Base-by-base conservation (phyloP, 129 eudicot genomes). In the Helichrysum umbraculigerum region DNA sequence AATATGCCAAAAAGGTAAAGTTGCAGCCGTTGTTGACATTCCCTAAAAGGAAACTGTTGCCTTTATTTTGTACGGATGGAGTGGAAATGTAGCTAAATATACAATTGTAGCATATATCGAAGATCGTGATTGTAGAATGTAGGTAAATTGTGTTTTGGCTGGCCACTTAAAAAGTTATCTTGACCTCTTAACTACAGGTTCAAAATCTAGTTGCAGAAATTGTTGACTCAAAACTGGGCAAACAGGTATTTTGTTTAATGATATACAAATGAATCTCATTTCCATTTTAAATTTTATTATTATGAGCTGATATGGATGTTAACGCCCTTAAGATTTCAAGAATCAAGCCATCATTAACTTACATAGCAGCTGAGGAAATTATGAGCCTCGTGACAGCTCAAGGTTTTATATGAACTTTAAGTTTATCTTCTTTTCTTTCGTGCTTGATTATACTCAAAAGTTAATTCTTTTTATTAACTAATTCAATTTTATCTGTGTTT, bases 301-400 rank as follows among this genome's bases (percentile, higher is more conserved):
- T 0, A 28, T 56, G 8, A 73, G 75, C 21, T 80, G 61, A 73
- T 66, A 57, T 14, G 63, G 37, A 80, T 58, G 28, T 41, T 66
- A 39, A 54, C 69, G 59, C 62, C 59, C 57, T 47, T 61, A 85
- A 94, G 99, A 89, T 94, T 68, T 81, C 93, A 85, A 87, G 89
- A 85, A 91, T 89, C 81, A 94, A 87, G 86, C 97, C 99, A 57
- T 73, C 89, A 15, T 90, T 94, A 61, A 91, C 97, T 34, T 94
- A 89, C 58, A 91, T 94, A 79, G 97, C 99, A 50, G 90, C 97
- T 57, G 97, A 91, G 84, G 97, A 94, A 89, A 87, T 94, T 58
- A 94, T 94, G 99, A 91, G 99, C 90, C 97, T 91, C 42, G 99
- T 94, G 52, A 94, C 97, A 57, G 96, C 97, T 77, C 99, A 94